phyloP scores from a whole-genome alignment of 768 basidiomycete genomes.

The Candolleomyces aberdarensis region DNA sequence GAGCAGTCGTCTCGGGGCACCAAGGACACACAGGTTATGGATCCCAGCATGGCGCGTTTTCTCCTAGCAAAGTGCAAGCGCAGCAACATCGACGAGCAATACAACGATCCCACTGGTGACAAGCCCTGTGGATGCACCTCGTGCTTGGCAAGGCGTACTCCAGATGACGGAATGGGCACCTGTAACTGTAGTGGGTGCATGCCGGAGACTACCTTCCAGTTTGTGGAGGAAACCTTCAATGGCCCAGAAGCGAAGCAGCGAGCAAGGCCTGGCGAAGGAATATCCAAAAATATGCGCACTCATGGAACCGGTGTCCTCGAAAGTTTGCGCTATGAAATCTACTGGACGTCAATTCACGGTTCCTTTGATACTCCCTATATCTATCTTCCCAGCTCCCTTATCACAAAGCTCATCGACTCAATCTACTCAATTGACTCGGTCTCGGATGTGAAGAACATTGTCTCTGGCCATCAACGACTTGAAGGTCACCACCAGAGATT shows the following conservation, averaged over 20 bases:
- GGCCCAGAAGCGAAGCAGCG: background rate
- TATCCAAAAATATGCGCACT: slow-evolving; percentile 6
- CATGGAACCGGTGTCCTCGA: background rate
- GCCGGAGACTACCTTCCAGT: background rate
- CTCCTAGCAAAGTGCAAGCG: slow-evolving; percentile 8
- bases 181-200: slow-evolving; percentile 5
- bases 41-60: slow-evolving; percentile 9
- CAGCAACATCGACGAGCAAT: slow-evolving; percentile 4
- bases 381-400: background rate
- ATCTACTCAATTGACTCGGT: background rate
- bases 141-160: background rate
- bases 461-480: background rate
- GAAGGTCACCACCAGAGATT: background rate
- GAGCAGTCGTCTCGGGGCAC: background rate
- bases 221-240: background rate
- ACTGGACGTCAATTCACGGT: background rate
- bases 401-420: background rate
- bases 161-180: background rate
- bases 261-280: slow-evolving; percentile 2
- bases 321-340: background rate
- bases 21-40: slow-evolving; percentile 3
- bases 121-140: slow-evolving; percentile 1
- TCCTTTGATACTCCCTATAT: background rate
- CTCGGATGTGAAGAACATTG: background rate
- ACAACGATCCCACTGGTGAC: slow-evolving; percentile 8